phyloP scores from a whole-genome alignment of 495 filamentous ascomycete genomes.

The Choiromyces venosus region DNA sequence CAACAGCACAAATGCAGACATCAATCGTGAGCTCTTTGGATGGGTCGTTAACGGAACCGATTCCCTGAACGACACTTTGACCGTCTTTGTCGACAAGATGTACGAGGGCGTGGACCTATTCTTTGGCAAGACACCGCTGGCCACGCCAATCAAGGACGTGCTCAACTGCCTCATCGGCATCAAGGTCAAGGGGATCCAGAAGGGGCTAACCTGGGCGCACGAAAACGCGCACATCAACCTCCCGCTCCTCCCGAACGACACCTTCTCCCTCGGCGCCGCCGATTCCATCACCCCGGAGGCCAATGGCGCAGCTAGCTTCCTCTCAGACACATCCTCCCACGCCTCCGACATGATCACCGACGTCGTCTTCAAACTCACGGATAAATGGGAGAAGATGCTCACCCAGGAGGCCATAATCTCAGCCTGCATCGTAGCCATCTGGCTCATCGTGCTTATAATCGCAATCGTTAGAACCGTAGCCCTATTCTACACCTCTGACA shows the following conservation, averaged over 20 bases:
- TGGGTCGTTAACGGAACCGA: conserved; percentile 79
- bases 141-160: conserved; percentile 60
- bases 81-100: conserved; percentile 69
- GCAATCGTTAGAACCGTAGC: conserved; percentile 63
- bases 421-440: conserved; percentile 61
- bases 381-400: conserved; percentile 59
- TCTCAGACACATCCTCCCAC: conserved; percentile 60
- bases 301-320: conserved; percentile 61
- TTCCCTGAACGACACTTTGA: conserved; percentile 80
- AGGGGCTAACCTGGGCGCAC: conserved; percentile 81
- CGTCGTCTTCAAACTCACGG: conserved; percentile 61
- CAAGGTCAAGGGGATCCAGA: conserved; percentile 69
- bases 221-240: conserved; percentile 80
- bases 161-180: conserved; percentile 70
- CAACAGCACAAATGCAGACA: conserved; percentile 56
- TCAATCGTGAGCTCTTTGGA: conserved; percentile 80
- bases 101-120: conserved; percentile 62
- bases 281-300: conserved; percentile 55
- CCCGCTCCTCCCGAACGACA: conserved; percentile 68
- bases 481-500: conserved; percentile 49
- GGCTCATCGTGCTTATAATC: conserved; percentile 67
- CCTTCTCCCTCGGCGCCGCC: conserved; percentile 74
- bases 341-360: conserved; percentile 75
- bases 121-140: conserved; percentile 64
- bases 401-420: conserved; percentile 72